Evolutionary conservation across 2,329 filamentous ascomycete species (phyloP).

Genomic region (Helotiales sp.): DNA sequence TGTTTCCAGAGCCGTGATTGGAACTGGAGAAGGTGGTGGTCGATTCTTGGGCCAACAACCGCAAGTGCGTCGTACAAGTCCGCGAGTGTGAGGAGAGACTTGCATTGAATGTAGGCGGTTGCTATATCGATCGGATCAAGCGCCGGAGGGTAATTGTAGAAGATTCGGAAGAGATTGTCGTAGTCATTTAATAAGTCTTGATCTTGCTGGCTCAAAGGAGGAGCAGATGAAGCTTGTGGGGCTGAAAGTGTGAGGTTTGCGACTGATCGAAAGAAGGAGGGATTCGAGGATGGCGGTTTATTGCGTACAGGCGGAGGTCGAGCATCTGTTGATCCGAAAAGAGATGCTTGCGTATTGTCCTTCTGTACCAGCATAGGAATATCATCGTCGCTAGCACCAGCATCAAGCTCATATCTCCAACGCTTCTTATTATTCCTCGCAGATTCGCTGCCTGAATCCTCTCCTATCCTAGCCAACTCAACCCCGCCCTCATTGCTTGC

Average conservation of each 20-base stretch:
- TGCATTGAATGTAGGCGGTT: slow-evolving; percentile 91
- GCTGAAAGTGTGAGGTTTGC: slow-evolving; percentile 70
- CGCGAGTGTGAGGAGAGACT: slow-evolving; percentile 84
- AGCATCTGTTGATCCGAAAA: slow-evolving; percentile 58
- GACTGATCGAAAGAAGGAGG: slow-evolving; percentile 85
- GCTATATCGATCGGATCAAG: slow-evolving; percentile 89
- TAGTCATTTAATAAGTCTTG: slow-evolving; percentile 87
- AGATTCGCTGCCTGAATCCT: slow-evolving; percentile 50
- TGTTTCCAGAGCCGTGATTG: slow-evolving; percentile 92
- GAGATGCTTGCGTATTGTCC: slow-evolving; percentile 57
- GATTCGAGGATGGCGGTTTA: slow-evolving; percentile 65
- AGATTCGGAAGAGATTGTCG: slow-evolving; percentile 92
- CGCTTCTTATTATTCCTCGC: slow-evolving; percentile 50
- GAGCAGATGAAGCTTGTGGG: slow-evolving; percentile 53
- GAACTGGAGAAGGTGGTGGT: slow-evolving; percentile 93
- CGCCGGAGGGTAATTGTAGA: slow-evolving; percentile 88
- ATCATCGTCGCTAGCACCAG: slow-evolving; percentile 72
- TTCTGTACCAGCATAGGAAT: slow-evolving; percentile 88
- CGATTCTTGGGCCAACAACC: slow-evolving; percentile 86
- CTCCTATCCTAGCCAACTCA: slow-evolving; percentile 58
- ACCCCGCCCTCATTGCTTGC: slow-evolving; percentile 25
- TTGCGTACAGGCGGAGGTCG: slow-evolving; percentile 61
- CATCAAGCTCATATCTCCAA: slow-evolving; percentile 90
- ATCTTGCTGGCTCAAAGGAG: slow-evolving; percentile 61
- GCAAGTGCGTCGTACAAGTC: slow-evolving; percentile 92